A percentile compares a stretch with the other conserved stretches of the same genome.
Conservation (phyloP, 192 early-diverging fungal species). For the Linnemannia schmuckeri region DNA sequence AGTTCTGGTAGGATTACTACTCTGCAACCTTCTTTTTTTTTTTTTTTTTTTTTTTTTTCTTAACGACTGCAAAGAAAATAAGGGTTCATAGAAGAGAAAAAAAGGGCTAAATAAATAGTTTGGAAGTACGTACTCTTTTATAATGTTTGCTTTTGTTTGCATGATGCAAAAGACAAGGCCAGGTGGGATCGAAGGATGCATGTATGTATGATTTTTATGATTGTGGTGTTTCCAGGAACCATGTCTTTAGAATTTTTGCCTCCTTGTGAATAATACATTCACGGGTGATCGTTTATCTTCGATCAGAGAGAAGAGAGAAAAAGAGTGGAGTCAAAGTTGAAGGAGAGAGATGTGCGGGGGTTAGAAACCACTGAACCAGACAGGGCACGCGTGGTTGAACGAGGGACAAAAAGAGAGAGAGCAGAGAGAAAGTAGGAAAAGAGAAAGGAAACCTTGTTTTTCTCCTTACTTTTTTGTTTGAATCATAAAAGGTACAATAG, state of each 20-base stretch:
- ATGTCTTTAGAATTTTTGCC: background rate
- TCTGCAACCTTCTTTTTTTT: background rate
- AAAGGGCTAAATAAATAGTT: no score
- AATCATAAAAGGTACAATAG: background rate
- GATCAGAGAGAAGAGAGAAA: background rate
- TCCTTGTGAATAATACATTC: background rate
- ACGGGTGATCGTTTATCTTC: background rate
- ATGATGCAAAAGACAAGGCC: no score
- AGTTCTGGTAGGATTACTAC: background rate
- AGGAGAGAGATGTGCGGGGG: background rate
- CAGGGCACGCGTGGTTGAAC: background rate
- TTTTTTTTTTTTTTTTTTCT: background rate
- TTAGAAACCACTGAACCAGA: background rate
- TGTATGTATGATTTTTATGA: no score
- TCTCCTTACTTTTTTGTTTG: background rate
- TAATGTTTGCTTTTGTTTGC: background rate
- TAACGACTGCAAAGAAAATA: background rate
- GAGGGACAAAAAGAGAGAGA: background rate
- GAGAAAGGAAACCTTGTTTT: background rate
- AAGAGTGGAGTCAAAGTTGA: background rate
- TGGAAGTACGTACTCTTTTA: background rate
- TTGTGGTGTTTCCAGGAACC: background rate
- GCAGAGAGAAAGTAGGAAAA: background rate
- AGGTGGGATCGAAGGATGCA: no score
- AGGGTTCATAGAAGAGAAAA: background rate